Conservation (phyloP, 2,329 filamentous ascomycete species). For the Ophiocordyceps sinensis region DNA sequence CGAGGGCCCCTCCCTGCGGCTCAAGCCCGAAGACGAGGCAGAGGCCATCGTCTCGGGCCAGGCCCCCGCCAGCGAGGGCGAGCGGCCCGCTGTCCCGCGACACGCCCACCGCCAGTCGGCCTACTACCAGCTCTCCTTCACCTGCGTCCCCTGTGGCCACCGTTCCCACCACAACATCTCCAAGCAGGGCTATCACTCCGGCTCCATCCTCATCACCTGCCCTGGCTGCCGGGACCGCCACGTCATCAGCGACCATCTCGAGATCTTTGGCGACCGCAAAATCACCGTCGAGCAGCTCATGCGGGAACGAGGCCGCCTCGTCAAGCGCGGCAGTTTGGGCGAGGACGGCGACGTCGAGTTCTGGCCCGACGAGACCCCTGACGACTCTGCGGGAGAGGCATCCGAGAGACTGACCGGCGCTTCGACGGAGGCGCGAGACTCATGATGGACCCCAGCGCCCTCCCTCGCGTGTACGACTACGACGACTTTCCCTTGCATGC, state of each 20-base stretch:
- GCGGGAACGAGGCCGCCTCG: conserved; percentile 56
- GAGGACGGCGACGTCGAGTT: conserved; percentile 84
- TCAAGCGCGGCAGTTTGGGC: conserved; percentile 57
- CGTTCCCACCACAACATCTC: conserved; percentile 77
- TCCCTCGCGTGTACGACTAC: no score
- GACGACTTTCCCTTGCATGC: no score
- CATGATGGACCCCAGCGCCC: no score
- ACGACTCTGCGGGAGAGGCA: neutral
- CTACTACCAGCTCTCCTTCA: conserved; percentile 80
- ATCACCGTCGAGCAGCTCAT: conserved; percentile 67
- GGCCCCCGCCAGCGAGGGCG: conserved; percentile 12
- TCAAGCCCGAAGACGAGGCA: conserved; percentile 1
- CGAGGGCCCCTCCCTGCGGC: neutral
- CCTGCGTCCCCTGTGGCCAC: conserved; percentile 70
- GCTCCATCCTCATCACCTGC: conserved; percentile 79
- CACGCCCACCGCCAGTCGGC: conserved; percentile 27
- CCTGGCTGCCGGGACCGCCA: conserved; percentile 77
- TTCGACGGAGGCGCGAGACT: no score
- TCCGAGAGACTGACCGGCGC: no score
- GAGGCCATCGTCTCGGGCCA: conserved; percentile 5
- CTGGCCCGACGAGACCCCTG: conserved; percentile 54
- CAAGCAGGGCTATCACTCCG: conserved; percentile 89
- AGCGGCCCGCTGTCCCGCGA: conserved; percentile 14
- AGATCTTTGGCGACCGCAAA: conserved; percentile 57
- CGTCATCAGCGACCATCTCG: conserved; percentile 79